Evolutionary conservation across 2,329 filamentous ascomycete genomes (phyloP).

Genomic region (Shiraia sp.): DNA sequence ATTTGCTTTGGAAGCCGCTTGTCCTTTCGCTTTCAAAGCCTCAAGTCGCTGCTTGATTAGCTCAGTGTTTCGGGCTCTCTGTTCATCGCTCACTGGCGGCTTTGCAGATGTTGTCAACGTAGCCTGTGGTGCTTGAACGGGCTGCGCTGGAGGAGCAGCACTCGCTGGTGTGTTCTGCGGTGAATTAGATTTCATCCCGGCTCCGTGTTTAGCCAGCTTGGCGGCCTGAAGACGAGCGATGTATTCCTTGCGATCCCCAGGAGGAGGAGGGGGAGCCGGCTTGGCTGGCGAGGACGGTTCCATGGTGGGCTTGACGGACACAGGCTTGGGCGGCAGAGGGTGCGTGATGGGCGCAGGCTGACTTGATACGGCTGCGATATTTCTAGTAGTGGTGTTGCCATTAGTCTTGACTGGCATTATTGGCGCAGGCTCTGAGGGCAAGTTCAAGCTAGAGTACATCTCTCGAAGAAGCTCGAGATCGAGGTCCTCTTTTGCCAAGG

Average conservation of each 20-base stretch:
- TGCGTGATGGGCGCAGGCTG: conserved; percentile 8
- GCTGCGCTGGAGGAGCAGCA: conserved; percentile 8
- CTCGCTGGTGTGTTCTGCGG: conserved; percentile 24
- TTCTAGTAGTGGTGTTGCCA: conserved; percentile 6
- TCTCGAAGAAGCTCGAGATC: conserved; percentile 31
- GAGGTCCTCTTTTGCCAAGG: conserved; percentile 55
- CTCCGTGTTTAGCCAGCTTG: conserved; percentile 59
- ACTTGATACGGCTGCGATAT: background rate
- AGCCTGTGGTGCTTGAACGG: conserved; percentile 16
- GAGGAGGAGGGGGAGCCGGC: conserved; percentile 33
- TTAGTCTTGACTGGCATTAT: conserved; percentile 26
- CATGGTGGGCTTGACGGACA: conserved; percentile 24
- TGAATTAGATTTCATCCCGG: conserved; percentile 22
- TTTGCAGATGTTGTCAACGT: conserved; percentile 14
- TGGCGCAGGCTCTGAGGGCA: conserved; percentile 33
- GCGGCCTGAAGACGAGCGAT: conserved; percentile 77
- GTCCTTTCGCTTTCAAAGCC: conserved; percentile 49
- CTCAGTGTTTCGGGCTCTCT: conserved; percentile 69
- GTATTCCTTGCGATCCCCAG: conserved; percentile 72
- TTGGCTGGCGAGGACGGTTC: conserved; percentile 11
- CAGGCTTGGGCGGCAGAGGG: conserved; percentile 11
- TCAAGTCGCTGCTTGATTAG: conserved; percentile 79
- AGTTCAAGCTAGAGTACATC: conserved; percentile 31
- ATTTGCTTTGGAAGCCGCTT: conserved; percentile 9
- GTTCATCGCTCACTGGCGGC: conserved; percentile 37